Percentiles rank a stretch among this genome's conserved stretches.
phyloP scores from a whole-genome alignment of 2,329 filamentous ascomycete genomes.

The Alternaria hordeiaustralica region DNA sequence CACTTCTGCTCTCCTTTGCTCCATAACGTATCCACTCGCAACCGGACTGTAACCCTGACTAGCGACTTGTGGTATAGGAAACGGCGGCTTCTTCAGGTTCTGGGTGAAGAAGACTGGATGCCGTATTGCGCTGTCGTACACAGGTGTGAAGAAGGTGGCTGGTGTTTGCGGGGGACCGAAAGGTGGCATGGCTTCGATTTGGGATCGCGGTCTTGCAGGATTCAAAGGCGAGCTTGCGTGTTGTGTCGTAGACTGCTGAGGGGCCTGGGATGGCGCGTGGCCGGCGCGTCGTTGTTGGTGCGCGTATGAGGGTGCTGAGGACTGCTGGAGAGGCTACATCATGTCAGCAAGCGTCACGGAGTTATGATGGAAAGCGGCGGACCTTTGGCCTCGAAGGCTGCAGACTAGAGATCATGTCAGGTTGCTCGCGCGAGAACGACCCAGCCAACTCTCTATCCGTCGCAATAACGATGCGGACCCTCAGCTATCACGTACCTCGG shows the following conservation, averaged over 20 bases:
- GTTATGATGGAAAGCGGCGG: not conserved
- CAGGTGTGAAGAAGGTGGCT: slow-evolving; percentile 21
- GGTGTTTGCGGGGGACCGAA: slow-evolving; percentile 24
- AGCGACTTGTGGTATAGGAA: slow-evolving; percentile 47
- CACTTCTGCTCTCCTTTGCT: slow-evolving; percentile 28
- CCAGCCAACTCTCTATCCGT: slow-evolving; percentile 5
- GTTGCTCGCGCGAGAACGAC: slow-evolving; percentile 11
- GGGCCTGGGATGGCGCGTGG: slow-evolving; percentile 22
- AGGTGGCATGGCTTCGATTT: slow-evolving; percentile 59
- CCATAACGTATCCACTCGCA: slow-evolving; percentile 52
- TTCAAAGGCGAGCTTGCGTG: not conserved
- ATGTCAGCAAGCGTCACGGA: slow-evolving; percentile 17
- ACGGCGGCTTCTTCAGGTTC: slow-evolving; percentile 63
- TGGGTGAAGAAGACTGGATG: slow-evolving; percentile 81
- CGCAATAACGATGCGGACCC: slow-evolving; percentile 7
- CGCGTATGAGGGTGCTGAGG: slow-evolving; percentile 24
- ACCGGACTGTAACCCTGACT: slow-evolving; percentile 51
- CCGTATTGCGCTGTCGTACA: slow-evolving; percentile 64
- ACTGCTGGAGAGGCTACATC: slow-evolving; percentile 30
- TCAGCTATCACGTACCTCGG: slow-evolving; percentile 29
- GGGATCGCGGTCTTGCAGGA: slow-evolving; percentile 44
- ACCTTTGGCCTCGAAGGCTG: slow-evolving; percentile 53
- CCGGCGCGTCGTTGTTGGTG: slow-evolving; percentile 35
- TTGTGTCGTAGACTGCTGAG: not conserved
- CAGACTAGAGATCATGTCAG: slow-evolving; percentile 47